Conservation (phyloP, 2,329 filamentous ascomycete species). For the Penicillium decumbens region DNA sequence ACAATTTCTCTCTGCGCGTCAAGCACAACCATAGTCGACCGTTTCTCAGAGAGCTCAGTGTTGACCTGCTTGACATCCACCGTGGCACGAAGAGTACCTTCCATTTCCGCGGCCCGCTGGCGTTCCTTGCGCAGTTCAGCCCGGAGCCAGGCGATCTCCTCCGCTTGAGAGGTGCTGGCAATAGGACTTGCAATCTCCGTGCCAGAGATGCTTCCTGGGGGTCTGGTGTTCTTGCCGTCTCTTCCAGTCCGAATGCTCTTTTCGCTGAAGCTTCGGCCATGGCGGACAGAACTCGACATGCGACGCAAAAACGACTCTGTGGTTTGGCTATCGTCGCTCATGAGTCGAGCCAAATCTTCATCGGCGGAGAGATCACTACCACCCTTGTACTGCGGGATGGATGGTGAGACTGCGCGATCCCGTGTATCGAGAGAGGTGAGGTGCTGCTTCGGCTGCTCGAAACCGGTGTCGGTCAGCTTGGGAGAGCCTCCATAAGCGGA, state of each 20-base stretch:
- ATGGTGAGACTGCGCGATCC: conserved; percentile 57
- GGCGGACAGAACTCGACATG: conserved; percentile 89
- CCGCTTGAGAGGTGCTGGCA: conserved; percentile 54
- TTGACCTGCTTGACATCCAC: conserved; percentile 70
- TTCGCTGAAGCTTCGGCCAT: conserved; percentile 82
- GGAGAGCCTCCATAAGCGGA: conserved; percentile 38
- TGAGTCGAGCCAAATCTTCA: conserved; percentile 86
- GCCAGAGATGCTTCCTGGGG: conserved; percentile 50
- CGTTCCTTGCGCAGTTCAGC: conserved; percentile 78
- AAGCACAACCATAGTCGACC: conserved; percentile 89
- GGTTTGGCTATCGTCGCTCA: conserved; percentile 61
- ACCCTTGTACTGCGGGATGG: conserved; percentile 56
- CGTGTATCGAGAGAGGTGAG: conserved; percentile 46
- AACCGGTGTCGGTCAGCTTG: conserved; percentile 32
- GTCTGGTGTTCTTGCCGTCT: conserved; percentile 67
- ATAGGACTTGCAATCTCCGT: conserved; percentile 70
- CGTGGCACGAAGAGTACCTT: conserved; percentile 54
- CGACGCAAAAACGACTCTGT: conserved; percentile 77
- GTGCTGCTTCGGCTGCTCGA: conserved; percentile 10
- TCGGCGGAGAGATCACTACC: conserved; percentile 90
- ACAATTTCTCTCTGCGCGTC: conserved; percentile 95
- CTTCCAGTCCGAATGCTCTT: conserved; percentile 53
- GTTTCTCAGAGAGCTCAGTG: conserved; percentile 83
- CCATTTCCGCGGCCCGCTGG: conserved; percentile 77
- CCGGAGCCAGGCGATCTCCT: conserved; percentile 62